A percentile compares a stretch with the other conserved stretches of the same genome.
Conservation (phyloP, 1,284 basidiomycete genomes). For the Porogramme epimiltina region DNA sequence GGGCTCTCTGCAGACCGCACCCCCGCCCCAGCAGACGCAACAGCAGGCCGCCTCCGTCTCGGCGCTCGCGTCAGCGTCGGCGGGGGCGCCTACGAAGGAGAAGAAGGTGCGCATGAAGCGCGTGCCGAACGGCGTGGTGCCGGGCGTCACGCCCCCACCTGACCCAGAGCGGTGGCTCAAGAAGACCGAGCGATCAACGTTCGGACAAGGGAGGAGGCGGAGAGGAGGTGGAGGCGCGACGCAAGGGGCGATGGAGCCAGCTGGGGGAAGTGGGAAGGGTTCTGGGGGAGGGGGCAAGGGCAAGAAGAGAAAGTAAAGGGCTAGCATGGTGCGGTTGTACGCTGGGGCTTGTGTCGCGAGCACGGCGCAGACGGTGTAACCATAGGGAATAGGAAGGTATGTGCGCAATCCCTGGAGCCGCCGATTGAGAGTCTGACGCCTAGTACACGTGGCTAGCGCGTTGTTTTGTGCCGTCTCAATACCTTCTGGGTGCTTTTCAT, state of each 20-base stretch:
- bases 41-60: conserved; percentile 34
- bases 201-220: conserved; percentile 46
- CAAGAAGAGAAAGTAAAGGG: conserved; percentile 49
- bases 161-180: conserved; percentile 84
- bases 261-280: conserved; percentile 35
- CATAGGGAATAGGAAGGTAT: conserved; percentile 16
- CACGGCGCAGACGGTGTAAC: no score
- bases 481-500: no score
- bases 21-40: conserved; percentile 45
- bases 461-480: conserved; percentile 3
- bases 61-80: conserved; percentile 34
- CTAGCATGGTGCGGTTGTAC: background rate
- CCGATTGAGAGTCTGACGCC: background rate
- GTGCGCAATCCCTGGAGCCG: background rate
- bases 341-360: background rate
- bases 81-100: conserved; percentile 26
- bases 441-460: conserved; percentile 9
- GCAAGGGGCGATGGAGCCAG: conserved; percentile 53
- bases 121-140: conserved; percentile 69
- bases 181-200: conserved; percentile 72
- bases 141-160: conserved; percentile 74
- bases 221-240: conserved; percentile 64
- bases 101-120: conserved; percentile 67
- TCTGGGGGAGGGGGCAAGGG: conserved; percentile 44
- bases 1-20: conserved; percentile 58